Conservation (phyloP, 192 early-diverging fungal species). For the Spizellomyces punctatus region DNA sequence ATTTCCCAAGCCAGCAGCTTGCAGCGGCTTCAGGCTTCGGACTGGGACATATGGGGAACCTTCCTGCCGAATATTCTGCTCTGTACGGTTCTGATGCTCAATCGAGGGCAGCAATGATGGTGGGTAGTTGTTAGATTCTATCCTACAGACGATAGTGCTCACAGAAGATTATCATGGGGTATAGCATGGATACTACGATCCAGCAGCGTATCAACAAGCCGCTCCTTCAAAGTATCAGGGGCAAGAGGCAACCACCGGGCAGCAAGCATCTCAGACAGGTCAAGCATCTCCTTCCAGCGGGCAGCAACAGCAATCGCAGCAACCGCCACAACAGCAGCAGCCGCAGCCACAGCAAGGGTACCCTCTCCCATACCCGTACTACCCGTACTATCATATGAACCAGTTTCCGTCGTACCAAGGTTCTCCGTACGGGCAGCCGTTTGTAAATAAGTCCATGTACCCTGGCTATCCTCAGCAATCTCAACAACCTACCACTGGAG, state of each 20-base stretch:
- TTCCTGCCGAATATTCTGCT: constrained; percentile 45
- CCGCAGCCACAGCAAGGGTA: constrained; percentile 66
- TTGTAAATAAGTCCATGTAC: constrained; percentile 89
- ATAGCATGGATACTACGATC: constrained; percentile 34
- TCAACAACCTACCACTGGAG: constrained; percentile 29
- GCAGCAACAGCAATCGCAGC: constrained; percentile 18
- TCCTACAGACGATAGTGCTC: neutral
- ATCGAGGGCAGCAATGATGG: constrained; percentile 29
- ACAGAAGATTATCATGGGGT: neutral
- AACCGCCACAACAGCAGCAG: constrained; percentile 52
- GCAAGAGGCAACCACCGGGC: constrained; percentile 4
- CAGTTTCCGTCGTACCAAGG: constrained; percentile 84
- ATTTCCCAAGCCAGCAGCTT: constrained; percentile 35
- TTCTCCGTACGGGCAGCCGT: constrained; percentile 85
- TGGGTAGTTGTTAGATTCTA: neutral
- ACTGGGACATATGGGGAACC: constrained; percentile 39
- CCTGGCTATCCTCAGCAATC: constrained; percentile 68
- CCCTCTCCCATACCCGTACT: constrained; percentile 74
- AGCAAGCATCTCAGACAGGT: constrained; percentile 15
- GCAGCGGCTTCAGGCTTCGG: constrained; percentile 35
- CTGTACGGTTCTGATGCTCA: constrained; percentile 37
- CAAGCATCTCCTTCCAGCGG: constrained; percentile 21
- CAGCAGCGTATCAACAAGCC: constrained; percentile 19
- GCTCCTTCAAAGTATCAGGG: constrained; percentile 20
- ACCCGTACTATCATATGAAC: constrained; percentile 76